Evolutionary conservation across 2,329 filamentous ascomycete species (phyloP), one percentile per base, ranked within the genome.

Genomic region (Alternaria sp.): DNA sequence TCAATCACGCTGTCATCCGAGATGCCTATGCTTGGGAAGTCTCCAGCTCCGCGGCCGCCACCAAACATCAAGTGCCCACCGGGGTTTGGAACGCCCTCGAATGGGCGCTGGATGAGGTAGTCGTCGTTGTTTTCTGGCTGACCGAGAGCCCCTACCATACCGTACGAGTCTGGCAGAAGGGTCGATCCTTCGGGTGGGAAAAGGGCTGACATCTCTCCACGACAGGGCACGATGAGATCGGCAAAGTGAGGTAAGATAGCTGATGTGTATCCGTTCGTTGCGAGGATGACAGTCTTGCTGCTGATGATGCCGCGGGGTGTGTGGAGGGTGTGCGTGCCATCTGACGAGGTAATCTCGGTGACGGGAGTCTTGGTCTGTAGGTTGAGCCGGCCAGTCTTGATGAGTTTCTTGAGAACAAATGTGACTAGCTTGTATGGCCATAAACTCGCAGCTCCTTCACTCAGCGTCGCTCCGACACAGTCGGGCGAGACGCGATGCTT

Each of bases 401-500:
- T 72, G 0, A 92, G 84, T 9, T 82, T 78, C 74, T 92, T 88
- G 1, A 97, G 81, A 0, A 94, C 84, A 79, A 89, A 90, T 1
- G 88, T 83, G 2, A 97, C 89, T 18, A 96, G 86, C 80, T 96
- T 96, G 79, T 96, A 97, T 0, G 93, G 93, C 91, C 91, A 94
- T 49, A 93, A 76, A 69, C 88, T 88, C 0, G 89, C 91, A 0
- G 92, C 92, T 45, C 87, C 82, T 44, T 82, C 82, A 65, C 90
- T 90, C 15, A 90, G 81, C 4, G 93, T 84, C 6, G 89, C 91
- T 3, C 89, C 92, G 8, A 85, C 75, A 7, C 88, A 89, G 8
- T 72, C 72, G 12, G 71, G 65, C 26, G 66, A 65, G n/a, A 81
- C 70, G 30, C 88, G 83, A 23, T 92, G 83, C 33, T 80, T 80